Evolutionary conservation across 2,329 filamentous ascomycete genomes (phyloP), one percentile per base, ranked within the genome.

Genomic region (Clathrospora elynae): DNA sequence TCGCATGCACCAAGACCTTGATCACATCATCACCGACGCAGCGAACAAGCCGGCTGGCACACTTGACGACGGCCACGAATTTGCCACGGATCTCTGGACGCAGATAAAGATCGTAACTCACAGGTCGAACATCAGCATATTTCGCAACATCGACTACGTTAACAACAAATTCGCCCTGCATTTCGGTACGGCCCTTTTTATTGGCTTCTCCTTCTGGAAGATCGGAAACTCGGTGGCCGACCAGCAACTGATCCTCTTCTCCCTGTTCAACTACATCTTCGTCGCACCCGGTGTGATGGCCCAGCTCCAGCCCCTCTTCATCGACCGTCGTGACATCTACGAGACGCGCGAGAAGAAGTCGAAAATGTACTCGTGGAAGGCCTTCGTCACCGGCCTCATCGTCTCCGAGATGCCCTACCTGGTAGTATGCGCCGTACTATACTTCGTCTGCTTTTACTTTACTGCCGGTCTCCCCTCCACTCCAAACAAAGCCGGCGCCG

Each of bases 361-460:
- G 56, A 88, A 88, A 59, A 78, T 83, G 1, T 90, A 90, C 71
- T 86, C 82, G 0, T 90, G 87, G 86, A 76, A 80, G 51, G 82
- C 78, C 1, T 90, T 90, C 66, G 78, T 89, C 58, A 73, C 85
- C 2, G 80, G 83, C 51, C 85, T 87, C 55, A 80, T 90, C 38
- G 43, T 87, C 1, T 84, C 86, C 25, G 87, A 90, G 64, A 75
- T 88, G 2, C 85, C 85, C 0, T 90, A 78, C 70, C 76, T 81
- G 32, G 73, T 82, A 32, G 42, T 88, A 9, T 80, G 81, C 6
- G 81, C 76, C 2, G 65, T 86, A 11, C 61, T 88, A 4, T 79
- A 84, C 53, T 89, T 76, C 60, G 73, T 80, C 4, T 79, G 76
- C 64, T 87, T 83, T 74, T 88, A 88, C 74, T 89, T 86, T 46